Evolutionary conservation across 176 grass and related monocot species (phyloP).

Genomic region (Rhynchospora tenuis): DNA sequence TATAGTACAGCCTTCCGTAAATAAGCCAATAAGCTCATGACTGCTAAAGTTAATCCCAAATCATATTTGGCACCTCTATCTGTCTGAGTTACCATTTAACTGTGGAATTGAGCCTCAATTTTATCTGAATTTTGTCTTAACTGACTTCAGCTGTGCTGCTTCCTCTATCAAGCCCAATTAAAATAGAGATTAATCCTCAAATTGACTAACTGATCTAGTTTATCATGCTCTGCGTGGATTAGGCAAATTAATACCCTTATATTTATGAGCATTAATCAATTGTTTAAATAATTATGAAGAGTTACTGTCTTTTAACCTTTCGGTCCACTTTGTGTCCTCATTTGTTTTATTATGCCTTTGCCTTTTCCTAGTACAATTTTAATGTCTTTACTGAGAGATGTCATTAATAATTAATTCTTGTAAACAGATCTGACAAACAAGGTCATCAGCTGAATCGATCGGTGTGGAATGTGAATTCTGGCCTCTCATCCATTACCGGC

Average conservation of each 20-base stretch:
- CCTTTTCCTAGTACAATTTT: background rate
- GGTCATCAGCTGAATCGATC: conserved; percentile 60
- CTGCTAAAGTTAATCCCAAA: background rate
- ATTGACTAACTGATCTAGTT: background rate
- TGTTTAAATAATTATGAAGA: background rate
- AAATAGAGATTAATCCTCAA: background rate
- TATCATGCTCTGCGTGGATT: background rate
- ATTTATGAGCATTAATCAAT: background rate
- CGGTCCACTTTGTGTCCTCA: background rate
- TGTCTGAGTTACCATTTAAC: background rate
- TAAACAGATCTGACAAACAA: conserved; percentile 67
- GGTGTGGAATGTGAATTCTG: conserved; percentile 59
- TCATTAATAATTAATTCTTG: conserved; percentile 13
- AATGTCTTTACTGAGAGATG: background rate
- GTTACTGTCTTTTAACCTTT: background rate
- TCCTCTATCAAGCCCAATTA: background rate
- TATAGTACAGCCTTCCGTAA: background rate
- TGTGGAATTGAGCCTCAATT: background rate
- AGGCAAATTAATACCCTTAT: background rate
- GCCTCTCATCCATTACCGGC: conserved; percentile 57
- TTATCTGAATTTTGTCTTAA: background rate
- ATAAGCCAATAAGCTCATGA: background rate
- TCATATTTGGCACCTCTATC: background rate
- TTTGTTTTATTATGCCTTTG: background rate
- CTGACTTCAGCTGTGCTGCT: background rate